Percentiles rank a stretch among this genome's conserved stretches.
Evolutionary conservation across 2,329 filamentous ascomycete species (phyloP).

Genomic region (Aspergillaceae sp.): DNA sequence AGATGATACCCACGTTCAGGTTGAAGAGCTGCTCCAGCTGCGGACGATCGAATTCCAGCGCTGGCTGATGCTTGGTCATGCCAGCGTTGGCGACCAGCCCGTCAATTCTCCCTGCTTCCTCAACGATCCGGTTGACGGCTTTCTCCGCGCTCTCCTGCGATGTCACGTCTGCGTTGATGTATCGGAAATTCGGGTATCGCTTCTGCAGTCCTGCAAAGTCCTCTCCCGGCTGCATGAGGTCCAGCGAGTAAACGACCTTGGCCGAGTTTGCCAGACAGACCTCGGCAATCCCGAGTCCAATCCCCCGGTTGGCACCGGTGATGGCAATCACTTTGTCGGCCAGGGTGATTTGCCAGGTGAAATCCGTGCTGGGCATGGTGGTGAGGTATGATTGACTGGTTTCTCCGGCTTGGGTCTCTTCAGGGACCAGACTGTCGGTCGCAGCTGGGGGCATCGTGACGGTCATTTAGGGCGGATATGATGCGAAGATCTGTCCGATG

Average conservation of each 20-base stretch:
- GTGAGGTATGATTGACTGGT: conserved; percentile 20
- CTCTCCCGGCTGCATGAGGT: conserved; percentile 30
- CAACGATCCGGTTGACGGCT: conserved; percentile 36
- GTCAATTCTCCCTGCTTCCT: conserved; percentile 34
- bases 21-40: conserved; percentile 36
- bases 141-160: conserved; percentile 33
- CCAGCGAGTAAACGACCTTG: conserved; percentile 33
- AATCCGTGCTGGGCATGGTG: conserved; percentile 35
- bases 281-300: conserved; percentile 41
- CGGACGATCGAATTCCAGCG: conserved; percentile 36
- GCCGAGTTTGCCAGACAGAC: conserved; percentile 40
- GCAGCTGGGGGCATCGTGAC: conserved; percentile 10
- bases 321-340: conserved; percentile 32
- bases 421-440: conserved; percentile 2
- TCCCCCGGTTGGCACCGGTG: conserved; percentile 23
- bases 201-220: conserved; percentile 31
- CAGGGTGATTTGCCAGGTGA: conserved; percentile 40
- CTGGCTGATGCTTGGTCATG: conserved; percentile 40
- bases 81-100: conserved; percentile 37
- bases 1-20: conserved; percentile 31
- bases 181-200: conserved; percentile 37
- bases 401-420: conserved; percentile 17
- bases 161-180: conserved; percentile 41
- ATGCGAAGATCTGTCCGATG: too few relatives aligned
- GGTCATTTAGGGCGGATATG: not conserved